Base-by-base conservation (phyloP, 129 eudicot species). In the Tagetes patula region DNA sequence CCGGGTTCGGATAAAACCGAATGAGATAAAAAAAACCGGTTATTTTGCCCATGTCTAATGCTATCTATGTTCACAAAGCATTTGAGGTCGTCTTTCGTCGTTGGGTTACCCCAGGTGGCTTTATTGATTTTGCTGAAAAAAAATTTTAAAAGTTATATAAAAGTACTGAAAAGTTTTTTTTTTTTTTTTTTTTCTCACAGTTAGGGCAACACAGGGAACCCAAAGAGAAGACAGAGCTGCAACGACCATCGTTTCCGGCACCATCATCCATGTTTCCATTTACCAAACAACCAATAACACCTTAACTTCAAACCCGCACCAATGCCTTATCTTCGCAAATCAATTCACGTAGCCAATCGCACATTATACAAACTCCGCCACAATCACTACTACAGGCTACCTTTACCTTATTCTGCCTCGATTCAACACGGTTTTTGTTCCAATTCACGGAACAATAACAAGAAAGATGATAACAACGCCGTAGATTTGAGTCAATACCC, bases 401-500 rank as follows among this genome's bases (percentile, higher is more conserved):
- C 47, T 14, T 73, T 78, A 62, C 75, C 71, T 43, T 54, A 65
- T 58, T 37, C 77, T n/a, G 55, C 75, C 14, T 78, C 65, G 62
- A 46, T 27, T 41, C 79, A 83, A 64, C 77, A 69, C 72, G 79
- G 79, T 5, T 90, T 80, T 74, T 91, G 87, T 75, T 85, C 96
- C 39, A 83, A 82, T 67, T 70, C 94, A 20, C 78, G 85, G 11
- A 72, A 77, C 9, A 70, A 40, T 64, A 71, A 34, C 50, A 77
- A 76, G 79, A 94, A 83, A 60, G 75, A 75, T 39, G 86, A 82
- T 70, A 94, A 85, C 41, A 71, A 65, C 55, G 85, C 9, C 53
- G 50, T 92, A 38, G 98, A 94, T 75, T 84, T 94, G 75, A 83
- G 64, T 70, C 87, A 90, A 37, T 94, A 78, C 78, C 89, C 98